A percentile compares a stretch with the other conserved stretches of the same genome.
phyloP scores from a whole-genome alignment of 2,329 filamentous ascomycete species.

The Trichophyton schoenleinii region DNA sequence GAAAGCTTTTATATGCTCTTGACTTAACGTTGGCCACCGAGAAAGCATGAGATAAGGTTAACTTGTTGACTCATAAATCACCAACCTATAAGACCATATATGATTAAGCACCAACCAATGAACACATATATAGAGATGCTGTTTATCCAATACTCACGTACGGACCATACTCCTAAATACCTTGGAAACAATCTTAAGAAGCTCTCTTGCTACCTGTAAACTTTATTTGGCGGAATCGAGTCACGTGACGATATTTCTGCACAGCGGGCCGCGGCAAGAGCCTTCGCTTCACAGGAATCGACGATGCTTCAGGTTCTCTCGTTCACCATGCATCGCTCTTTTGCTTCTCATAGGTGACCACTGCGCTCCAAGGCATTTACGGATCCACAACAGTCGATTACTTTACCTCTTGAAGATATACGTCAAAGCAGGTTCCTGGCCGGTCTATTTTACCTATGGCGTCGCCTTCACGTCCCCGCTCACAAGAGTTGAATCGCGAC shows the following conservation, averaged over 20 bases:
- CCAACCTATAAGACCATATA: too few relatives aligned
- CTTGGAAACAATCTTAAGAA: too few relatives aligned
- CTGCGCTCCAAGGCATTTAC: neutral
- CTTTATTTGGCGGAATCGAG: neutral
- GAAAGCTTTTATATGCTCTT: too few relatives aligned
- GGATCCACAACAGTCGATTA: neutral
- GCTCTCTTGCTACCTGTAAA: too few relatives aligned
- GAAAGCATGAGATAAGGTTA: too few relatives aligned
- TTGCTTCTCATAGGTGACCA: neutral
- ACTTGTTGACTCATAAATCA: too few relatives aligned
- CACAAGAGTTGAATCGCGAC: constrained; percentile 14
- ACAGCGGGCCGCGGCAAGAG: neutral
- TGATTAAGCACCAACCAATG: too few relatives aligned
- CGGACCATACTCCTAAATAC: too few relatives aligned
- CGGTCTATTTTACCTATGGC: constrained; percentile 18
- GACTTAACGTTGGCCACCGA: too few relatives aligned
- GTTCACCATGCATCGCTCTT: neutral
- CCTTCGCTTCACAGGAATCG: neutral
- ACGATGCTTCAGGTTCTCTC: neutral
- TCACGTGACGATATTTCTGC: neutral
- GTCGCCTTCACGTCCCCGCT: constrained; percentile 22
- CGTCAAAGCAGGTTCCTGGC: too few relatives aligned
- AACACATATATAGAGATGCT: too few relatives aligned
- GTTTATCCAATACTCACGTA: too few relatives aligned
- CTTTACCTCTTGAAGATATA: neutral